Percentiles rank a stretch among this genome's conserved stretches.
Conservation (phyloP, 2,329 filamentous ascomycete species). For the Cordyceps cateniannulata region DNA sequence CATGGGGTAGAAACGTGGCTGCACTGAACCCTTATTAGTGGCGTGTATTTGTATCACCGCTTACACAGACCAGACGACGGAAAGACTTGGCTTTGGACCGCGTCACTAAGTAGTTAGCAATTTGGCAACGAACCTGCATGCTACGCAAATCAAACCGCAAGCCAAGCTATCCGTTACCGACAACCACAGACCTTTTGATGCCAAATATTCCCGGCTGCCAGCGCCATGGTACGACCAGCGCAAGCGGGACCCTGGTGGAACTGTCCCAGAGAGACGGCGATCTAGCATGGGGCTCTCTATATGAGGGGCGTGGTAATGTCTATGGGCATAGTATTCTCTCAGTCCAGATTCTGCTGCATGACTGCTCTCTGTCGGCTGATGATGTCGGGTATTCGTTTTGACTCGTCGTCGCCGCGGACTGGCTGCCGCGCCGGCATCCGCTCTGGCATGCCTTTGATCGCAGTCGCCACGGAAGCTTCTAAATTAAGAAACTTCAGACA, state of each 20-base stretch:
- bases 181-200: not conserved
- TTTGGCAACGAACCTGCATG: not conserved
- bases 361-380: no score
- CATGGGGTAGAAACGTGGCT: no score
- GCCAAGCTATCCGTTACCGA: not conserved
- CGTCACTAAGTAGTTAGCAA: not conserved
- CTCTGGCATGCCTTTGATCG: not conserved
- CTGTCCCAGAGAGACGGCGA: not conserved
- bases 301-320: not conserved
- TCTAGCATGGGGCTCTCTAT: not conserved
- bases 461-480: not conserved
- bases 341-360: not conserved
- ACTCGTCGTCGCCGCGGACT: no score
- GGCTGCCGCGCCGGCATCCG: no score
- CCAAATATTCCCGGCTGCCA: not conserved
- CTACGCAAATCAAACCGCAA: not conserved
- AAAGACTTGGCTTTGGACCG: no score
- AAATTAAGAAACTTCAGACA: not conserved
- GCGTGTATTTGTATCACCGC: not conserved
- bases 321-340: not conserved
- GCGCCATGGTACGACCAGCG: not conserved
- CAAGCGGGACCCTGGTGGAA: conserved; percentile 1
- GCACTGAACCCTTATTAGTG: not conserved
- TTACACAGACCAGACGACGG: not conserved
- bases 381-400: not conserved